Evolutionary conservation across 345 rosid genomes (phyloP).

Genomic region (Sapria himalayana): DNA sequence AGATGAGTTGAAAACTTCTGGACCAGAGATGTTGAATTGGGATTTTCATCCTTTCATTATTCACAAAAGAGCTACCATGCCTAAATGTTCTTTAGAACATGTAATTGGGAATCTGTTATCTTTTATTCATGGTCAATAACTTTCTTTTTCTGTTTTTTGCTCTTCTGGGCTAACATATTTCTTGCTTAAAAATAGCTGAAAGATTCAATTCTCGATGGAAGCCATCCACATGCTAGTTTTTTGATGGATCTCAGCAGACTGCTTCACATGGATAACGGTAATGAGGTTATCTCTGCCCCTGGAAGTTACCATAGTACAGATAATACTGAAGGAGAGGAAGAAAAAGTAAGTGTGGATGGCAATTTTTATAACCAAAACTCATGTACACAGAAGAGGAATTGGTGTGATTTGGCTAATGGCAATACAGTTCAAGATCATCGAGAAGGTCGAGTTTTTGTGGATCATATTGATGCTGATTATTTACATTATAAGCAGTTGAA

Average conservation of each 20-base stretch:
- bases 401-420: constrained; percentile 9
- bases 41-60: constrained; percentile 24
- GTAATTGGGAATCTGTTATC: constrained; percentile 10
- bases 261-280: too few species aligned
- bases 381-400: constrained; percentile 15
- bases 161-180: constrained; percentile 2
- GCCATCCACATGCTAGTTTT: constrained; percentile 12
- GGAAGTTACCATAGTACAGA: too few species aligned
- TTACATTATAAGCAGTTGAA: constrained; percentile 18
- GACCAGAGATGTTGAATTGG: constrained; percentile 23
- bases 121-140: background rate
- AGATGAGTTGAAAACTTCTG: constrained; percentile 13
- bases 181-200: constrained; percentile 22
- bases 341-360: too few species aligned
- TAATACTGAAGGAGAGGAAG: too few species aligned
- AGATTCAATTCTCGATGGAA: constrained; percentile 16
- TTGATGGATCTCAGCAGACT: constrained; percentile 19
- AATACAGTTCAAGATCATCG: constrained; percentile 1
- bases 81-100: constrained; percentile 25
- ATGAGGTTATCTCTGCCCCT: too few species aligned
- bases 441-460: constrained; percentile 4
- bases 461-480: constrained; percentile 4
- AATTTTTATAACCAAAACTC: constrained; percentile 1
- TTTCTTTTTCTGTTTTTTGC: background rate
- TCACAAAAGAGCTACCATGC: constrained; percentile 30